These are phyloP conservation scores for Chlorella sorokiniana DNA, from an alignment of 139 green algal species.

Conservation along the genomic window DNA sequence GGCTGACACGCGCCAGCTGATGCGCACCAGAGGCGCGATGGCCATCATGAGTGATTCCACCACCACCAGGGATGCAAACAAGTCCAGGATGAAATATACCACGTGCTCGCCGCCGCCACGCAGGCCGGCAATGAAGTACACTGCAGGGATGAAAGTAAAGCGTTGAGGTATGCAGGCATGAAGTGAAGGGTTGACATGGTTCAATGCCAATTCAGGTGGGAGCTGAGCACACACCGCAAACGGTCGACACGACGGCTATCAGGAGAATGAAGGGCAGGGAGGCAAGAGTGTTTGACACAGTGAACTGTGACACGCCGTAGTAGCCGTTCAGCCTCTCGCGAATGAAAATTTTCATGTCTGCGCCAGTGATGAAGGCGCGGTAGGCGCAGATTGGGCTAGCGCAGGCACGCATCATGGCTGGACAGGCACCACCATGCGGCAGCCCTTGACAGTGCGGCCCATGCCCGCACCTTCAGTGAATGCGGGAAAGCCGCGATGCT, in stretches of 20 bases:
- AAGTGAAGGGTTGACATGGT: neutral
- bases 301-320: constrained; percentile 63
- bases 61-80: constrained; percentile 50
- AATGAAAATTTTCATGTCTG: constrained; percentile 50
- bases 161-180: neutral
- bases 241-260: constrained; percentile 59
- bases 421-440: too few species aligned
- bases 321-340: constrained; percentile 78
- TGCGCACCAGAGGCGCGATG: constrained; percentile 52
- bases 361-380: too few species aligned
- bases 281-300: constrained; percentile 66
- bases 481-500: too few species aligned
- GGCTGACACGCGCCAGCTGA: too few species aligned
- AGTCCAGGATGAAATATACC: constrained; percentile 68
- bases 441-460: too few species aligned
- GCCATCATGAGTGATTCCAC: constrained; percentile 73
- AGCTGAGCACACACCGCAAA: neutral
- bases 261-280: constrained; percentile 73
- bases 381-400: too few species aligned
- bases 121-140: constrained; percentile 67
- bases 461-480: too few species aligned
- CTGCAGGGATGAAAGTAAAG: too few species aligned
- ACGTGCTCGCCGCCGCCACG: constrained; percentile 52
- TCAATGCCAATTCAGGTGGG: neutral
- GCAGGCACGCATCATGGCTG: too few species aligned